phyloP scores from a whole-genome alignment of 2,329 filamentous ascomycete species.

The Aspergillus latus region DNA sequence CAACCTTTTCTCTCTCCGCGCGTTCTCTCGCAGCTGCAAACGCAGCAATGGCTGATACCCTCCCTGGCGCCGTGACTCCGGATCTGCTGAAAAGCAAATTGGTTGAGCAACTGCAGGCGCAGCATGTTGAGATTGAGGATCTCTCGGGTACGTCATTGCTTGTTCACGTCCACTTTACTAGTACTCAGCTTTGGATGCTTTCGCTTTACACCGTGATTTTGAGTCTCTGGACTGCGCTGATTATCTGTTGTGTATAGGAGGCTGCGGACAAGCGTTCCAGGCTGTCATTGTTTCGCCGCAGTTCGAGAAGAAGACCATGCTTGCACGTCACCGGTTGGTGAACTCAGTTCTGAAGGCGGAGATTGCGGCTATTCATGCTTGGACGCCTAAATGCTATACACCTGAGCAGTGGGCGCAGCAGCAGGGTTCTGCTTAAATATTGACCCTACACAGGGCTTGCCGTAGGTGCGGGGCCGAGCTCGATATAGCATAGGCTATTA shows the following conservation, averaged over 20 bases:
- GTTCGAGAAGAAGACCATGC: constrained; percentile 70
- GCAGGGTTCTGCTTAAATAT: constrained; percentile 23
- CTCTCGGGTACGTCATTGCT: constrained; percentile 69
- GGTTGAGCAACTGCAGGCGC: constrained; percentile 67
- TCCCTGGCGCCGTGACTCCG: constrained; percentile 66
- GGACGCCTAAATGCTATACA: constrained; percentile 92
- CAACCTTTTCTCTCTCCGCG: constrained; percentile 35
- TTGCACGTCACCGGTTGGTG: constrained; percentile 83
- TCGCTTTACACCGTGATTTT: not conserved
- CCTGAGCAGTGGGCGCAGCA: constrained; percentile 79
- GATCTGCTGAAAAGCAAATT: constrained; percentile 69
- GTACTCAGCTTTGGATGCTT: not conserved
- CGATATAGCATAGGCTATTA: constrained; percentile 18
- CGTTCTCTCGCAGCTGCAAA: constrained; percentile 35
- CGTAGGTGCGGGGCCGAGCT: not conserved
- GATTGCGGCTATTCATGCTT: constrained; percentile 88
- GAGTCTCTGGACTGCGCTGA: not conserved
- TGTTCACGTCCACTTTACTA: not conserved
- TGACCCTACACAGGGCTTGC: not conserved
- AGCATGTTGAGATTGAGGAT: constrained; percentile 84
- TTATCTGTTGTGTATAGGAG: constrained; percentile 49
- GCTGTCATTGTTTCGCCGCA: constrained; percentile 68
- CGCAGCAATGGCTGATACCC: constrained; percentile 46
- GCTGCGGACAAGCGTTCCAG: constrained; percentile 70
- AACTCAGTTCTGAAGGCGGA: constrained; percentile 81